phyloP scores from a whole-genome alignment of 108 stramenopile species.

The Fistulifera solaris region DNA sequence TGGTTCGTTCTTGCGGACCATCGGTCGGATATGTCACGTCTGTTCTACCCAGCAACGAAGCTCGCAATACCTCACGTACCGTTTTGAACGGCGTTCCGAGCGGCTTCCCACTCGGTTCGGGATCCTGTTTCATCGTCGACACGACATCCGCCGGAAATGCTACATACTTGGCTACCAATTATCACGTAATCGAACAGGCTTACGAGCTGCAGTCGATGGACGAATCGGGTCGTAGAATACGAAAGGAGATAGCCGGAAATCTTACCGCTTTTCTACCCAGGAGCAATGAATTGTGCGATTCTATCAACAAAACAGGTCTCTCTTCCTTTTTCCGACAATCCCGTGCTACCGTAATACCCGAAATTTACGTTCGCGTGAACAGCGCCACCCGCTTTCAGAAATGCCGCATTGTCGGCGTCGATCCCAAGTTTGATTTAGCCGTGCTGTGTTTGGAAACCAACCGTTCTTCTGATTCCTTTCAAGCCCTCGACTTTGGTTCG shows the following conservation, averaged over 20 bases:
- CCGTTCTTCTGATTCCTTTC: background rate
- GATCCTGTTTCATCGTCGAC: conserved; percentile 68
- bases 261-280: conserved; percentile 4
- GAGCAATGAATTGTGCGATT: background rate
- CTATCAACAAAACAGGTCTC: background rate
- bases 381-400: conserved; percentile 22
- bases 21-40: conserved; percentile 68
- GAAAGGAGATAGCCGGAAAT: conserved; percentile 19
- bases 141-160: conserved; percentile 5
- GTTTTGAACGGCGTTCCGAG: conserved; percentile 8
- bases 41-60: conserved; percentile 24
- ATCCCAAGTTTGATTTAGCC: conserved; percentile 83
- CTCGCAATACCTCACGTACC: background rate
- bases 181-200: conserved; percentile 73
- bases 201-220: conserved; percentile 20
- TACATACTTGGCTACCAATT: conserved; percentile 88
- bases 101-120: conserved; percentile 42
- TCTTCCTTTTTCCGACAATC: background rate
- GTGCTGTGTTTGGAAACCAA: conserved; percentile 32
- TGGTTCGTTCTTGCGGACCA: conserved; percentile 46
- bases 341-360: background rate
- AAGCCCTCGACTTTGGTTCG: conserved; percentile 31
- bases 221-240: background rate
- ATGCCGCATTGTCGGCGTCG: conserved; percentile 65
- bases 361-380: conserved; percentile 36